phyloP scores from a whole-genome alignment of 1,284 basidiomycete genomes.

The Chondrostereum purpureum region DNA sequence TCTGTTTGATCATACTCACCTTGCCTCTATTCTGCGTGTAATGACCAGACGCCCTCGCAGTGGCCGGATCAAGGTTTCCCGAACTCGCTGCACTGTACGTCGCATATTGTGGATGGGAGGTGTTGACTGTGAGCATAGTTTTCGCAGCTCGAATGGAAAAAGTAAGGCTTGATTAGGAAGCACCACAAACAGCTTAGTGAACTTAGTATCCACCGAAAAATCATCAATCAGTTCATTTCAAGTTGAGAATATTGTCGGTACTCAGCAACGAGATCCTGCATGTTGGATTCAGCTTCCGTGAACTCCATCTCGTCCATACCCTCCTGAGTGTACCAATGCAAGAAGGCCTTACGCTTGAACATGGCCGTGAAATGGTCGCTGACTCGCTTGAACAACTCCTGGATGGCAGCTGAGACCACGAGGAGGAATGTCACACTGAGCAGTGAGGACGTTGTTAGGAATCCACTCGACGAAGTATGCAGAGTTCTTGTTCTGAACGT shows the following conservation, averaged over 20 bases:
- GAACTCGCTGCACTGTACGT: constrained; percentile 17
- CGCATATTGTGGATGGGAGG: constrained; percentile 34
- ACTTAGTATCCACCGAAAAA: no score
- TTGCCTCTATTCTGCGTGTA: constrained; percentile 64
- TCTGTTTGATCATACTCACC: constrained; percentile 85
- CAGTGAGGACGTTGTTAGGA: constrained; percentile 94
- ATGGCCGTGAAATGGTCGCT: constrained; percentile 97
- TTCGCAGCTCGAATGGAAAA: constrained; percentile 38
- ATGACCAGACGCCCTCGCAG: constrained; percentile 60
- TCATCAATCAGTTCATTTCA: constrained; percentile 17
- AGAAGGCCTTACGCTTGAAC: constrained; percentile 99
- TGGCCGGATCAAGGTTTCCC: constrained; percentile 37
- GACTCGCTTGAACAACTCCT: constrained; percentile 97
- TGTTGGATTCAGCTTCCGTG: constrained; percentile 95
- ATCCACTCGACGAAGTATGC: constrained; percentile 99
- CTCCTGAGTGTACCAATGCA: constrained; percentile 98
- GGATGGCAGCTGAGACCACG: constrained; percentile 91
- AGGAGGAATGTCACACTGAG: constrained; percentile 94
- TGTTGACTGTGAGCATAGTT: constrained; percentile 35
- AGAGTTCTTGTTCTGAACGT: constrained; percentile 95
- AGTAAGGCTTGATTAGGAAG: constrained; percentile 36
- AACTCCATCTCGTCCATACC: constrained; percentile 99
- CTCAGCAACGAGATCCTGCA: constrained; percentile 91
- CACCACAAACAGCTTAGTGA: constrained; percentile 81
- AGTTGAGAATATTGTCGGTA: constrained; percentile 83